Base-by-base conservation (phyloP, 331 rosid species). In the Quercus tomentella region DNA sequence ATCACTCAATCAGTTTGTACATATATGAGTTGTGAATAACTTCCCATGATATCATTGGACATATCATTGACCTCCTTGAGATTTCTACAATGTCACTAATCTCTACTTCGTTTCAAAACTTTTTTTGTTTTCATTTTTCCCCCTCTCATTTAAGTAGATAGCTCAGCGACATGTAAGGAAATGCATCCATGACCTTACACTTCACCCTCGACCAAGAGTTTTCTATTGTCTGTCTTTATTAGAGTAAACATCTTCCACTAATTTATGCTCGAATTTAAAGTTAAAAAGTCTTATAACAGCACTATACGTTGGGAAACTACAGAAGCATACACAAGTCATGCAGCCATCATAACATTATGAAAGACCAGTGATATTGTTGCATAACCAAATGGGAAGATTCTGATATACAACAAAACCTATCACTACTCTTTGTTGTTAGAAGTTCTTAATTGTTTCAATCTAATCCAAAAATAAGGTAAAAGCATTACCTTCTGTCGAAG, bases 401-500 rank as follows among this genome's bases (percentile, higher is more conserved):
- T 31, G 25, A 20, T 45, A 43, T 52, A 51, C 15, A 20, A 9
- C 30, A 33, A 45, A 37, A 56, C 28, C 49, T n/a, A 49, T 25
- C 20, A 41, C 5, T 65, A 33, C 28, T 21, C 58, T 33, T 10
- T 37, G 14, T 21, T 60, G 58, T 62, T 54, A 14, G 76, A 74
- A 70, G 51, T 28, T 71, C 51, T 55, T 43, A 72, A 65, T 35
- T 21, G 22, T 52, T 70, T 31, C 54, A 74, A 67, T 72, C 66
- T 25, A 73, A 18, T 45, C 52, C 25, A 60, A 82, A 76, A 56
- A 71, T 71, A 33, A 58, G n/a, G 54, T 45, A 31, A 1, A 33
- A 83, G 60, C 80, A 56, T 70, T 82, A 91, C 99, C 97, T 86
- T 95, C 76, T 88, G 89, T 73, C 88, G 88, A 79, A 95, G 98